Evolutionary conservation across 2,329 filamentous ascomycete species (phyloP).

Genomic region (Aspergillus sp.): DNA sequence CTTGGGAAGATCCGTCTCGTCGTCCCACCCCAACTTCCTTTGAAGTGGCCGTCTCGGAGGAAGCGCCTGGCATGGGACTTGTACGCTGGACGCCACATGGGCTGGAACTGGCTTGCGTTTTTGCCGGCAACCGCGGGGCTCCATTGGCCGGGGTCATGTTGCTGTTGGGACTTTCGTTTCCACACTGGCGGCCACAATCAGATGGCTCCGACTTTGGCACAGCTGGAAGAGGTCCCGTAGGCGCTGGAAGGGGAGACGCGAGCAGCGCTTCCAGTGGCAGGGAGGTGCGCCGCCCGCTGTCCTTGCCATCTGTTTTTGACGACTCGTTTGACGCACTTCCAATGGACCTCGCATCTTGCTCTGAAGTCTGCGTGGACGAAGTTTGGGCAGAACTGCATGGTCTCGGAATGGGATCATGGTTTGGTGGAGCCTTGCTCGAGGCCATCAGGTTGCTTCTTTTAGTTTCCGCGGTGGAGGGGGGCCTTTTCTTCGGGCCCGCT

Average conservation of each 20-base stretch:
- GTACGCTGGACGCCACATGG: background rate
- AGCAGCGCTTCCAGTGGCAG: constrained; percentile 19
- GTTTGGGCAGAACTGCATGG: background rate
- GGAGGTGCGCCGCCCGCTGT: constrained; percentile 12
- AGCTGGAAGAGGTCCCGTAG: constrained; percentile 24
- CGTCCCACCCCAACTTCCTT: background rate
- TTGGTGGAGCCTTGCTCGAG: background rate
- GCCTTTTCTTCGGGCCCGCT: background rate
- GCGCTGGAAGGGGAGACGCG: constrained; percentile 27
- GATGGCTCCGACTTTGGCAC: constrained; percentile 15
- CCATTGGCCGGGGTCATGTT: background rate
- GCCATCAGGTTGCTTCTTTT: background rate
- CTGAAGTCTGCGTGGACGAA: no score
- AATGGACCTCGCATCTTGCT: background rate
- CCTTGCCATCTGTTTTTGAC: constrained; percentile 1
- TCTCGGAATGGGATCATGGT: background rate
- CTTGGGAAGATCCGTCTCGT: background rate
- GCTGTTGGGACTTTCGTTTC: constrained; percentile 3
- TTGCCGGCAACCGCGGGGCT: background rate
- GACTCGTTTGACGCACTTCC: background rate
- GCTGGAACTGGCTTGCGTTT: background rate
- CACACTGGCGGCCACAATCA: constrained; percentile 5
- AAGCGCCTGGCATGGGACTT: background rate
- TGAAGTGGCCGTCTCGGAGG: background rate
- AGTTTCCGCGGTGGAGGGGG: background rate